Evolutionary conservation across 1,284 basidiomycete genomes (phyloP).

Genomic region (Porogramme epimiltina): DNA sequence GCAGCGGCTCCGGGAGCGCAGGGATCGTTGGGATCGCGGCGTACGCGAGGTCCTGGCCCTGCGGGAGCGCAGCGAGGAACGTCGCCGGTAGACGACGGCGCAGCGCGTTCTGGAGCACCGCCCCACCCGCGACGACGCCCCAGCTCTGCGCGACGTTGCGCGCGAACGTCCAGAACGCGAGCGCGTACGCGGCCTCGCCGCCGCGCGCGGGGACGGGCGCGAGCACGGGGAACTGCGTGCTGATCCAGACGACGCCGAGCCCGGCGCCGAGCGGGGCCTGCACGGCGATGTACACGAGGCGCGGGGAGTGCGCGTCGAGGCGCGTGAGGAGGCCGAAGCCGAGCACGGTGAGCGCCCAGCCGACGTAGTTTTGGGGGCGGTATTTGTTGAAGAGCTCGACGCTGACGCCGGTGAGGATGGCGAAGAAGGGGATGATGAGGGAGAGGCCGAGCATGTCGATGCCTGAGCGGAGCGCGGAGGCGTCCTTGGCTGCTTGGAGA

Average conservation of each 20-base stretch:
- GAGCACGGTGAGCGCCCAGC: conserved; percentile 40
- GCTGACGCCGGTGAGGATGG: conserved; percentile 31
- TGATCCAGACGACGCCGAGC: conserved; percentile 20
- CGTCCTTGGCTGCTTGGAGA: conserved; percentile 47
- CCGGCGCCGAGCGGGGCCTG: conserved; percentile 16
- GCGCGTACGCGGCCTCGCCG: conserved; percentile 29
- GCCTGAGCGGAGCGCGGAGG: conserved; percentile 43
- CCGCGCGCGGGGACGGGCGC: conserved; percentile 31
- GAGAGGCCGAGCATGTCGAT: conserved; percentile 37
- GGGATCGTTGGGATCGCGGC: conserved; percentile 15
- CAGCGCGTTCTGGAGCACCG: conserved; percentile 21
- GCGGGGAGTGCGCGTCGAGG: conserved; percentile 20
- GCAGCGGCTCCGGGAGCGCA: conserved; percentile 8
- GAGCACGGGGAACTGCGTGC: conserved; percentile 35
- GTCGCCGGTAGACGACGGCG: conserved; percentile 7
- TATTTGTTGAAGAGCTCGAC: conserved; percentile 35
- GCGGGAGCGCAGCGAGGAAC: conserved; percentile 14
- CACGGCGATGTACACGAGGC: conserved; percentile 9
- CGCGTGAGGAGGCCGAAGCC: conserved; percentile 40
- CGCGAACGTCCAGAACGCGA: conserved; percentile 34
- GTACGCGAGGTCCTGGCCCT: conserved; percentile 19
- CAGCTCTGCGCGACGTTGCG: conserved; percentile 30
- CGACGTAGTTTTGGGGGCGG: conserved; percentile 38
- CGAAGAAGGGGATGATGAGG: conserved; percentile 31
- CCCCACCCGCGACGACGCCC: conserved; percentile 18